Base-by-base conservation (phyloP, 306 rosid genomes). In the Cajanus cajan region DNA sequence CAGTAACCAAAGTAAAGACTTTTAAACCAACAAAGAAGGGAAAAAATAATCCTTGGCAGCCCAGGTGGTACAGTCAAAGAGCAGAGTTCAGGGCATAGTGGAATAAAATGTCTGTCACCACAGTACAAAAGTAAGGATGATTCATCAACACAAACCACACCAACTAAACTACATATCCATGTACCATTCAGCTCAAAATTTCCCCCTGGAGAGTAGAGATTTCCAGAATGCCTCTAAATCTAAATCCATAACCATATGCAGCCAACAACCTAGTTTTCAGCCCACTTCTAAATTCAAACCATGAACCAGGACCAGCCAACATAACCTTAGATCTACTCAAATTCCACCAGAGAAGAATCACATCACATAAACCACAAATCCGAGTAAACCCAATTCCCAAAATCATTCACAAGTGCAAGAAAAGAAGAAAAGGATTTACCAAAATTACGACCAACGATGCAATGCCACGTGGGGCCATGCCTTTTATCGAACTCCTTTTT, bases 391-490 rank as follows among this genome's bases (percentile, higher is more conserved):
- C 48, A 24, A 52, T 43, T 68, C 10, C 12, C 44, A 58, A 73
- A 78, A 34, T 19, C 59, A 6, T 9, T 4, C 43, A 61, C 51
- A 44, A 39, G 4, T 14, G 54, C 68, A 74, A 45, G 0, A 21
- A 34, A 76, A 14, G 2, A 55, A 31, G 3, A 25, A 6, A 68
- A 67, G 2, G 44, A 34, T 8, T 79, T 90, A 94, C 98, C 98
- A 45, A 90, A 94, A 86, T 90, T 90, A 14, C 94, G 90, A 58
- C 98, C 98, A 48, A 94, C 94, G 74, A 94, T 94, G 85, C 98
- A 94, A 88, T 94, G 98, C 98, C 98, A 94, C 68, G 97, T 86
- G 28, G 97, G 92, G 7, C 97, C 96, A 51, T 89, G 92, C 83
- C 85, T 90, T 83, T 82, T 85, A 76, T 94, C 97, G 65, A 94